A percentile compares a stretch with the other conserved stretches of the same genome.
Evolutionary conservation across 768 basidiomycete species (phyloP).

Genomic region (Kwoniella shandongensis): DNA sequence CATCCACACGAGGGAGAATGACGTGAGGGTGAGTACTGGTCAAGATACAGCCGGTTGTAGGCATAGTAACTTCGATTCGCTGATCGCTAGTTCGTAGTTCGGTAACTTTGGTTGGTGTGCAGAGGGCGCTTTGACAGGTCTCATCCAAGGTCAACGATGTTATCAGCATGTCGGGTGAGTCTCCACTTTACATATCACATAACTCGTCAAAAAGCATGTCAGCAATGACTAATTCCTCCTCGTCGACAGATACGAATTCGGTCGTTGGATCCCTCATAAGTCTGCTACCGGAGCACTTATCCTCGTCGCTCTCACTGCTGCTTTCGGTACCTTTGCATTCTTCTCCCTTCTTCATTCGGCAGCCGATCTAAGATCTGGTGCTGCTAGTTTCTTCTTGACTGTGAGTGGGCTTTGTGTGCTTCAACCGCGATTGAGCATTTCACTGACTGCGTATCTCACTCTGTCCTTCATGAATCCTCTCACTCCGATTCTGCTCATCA

Average conservation of each 20-base stretch:
- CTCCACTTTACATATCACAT: background rate
- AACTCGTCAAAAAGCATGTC: too few relatives aligned
- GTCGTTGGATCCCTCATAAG: slow-evolving; percentile 29
- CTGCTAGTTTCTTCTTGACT: slow-evolving; percentile 30
- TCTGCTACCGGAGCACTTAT: slow-evolving; percentile 41
- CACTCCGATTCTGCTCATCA: too few relatives aligned
- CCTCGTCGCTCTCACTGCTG: slow-evolving; percentile 46
- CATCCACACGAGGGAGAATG: slow-evolving; percentile 29
- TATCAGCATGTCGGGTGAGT: slow-evolving; percentile 38
- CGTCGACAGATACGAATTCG: slow-evolving; percentile 28
- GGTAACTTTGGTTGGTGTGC: slow-evolving; percentile 48
- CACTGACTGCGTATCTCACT: background rate
- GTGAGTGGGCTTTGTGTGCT: slow-evolving; percentile 26
- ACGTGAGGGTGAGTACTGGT: slow-evolving; percentile 25
- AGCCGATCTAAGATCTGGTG: slow-evolving; percentile 23
- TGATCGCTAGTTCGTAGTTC: slow-evolving; percentile 18
- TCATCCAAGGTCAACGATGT: slow-evolving; percentile 3
- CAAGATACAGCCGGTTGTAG: background rate
- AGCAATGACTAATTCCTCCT: background rate
- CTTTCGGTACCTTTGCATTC: slow-evolving; percentile 39
- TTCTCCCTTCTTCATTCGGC: slow-evolving; percentile 29
- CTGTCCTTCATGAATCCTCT: background rate
- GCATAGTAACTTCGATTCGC: background rate
- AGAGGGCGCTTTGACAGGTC: slow-evolving; percentile 6
- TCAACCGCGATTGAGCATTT: background rate